phyloP scores from a whole-genome alignment of 371 early-diverging fungal species.

The Dinochytrium kinnereticum region DNA sequence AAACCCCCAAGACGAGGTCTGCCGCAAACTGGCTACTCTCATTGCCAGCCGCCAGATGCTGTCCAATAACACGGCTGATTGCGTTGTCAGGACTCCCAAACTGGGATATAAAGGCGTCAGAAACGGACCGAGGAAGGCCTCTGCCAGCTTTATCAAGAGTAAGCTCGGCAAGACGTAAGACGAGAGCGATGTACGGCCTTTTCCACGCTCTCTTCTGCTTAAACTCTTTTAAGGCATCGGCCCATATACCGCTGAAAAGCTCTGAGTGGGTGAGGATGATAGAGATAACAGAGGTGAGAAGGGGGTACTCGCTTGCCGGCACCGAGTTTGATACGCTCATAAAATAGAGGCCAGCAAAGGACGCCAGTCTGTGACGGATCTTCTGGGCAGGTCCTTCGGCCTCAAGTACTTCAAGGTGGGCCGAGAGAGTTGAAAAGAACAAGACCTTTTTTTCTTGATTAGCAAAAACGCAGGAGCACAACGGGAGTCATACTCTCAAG shows the following conservation, averaged over 20 bases:
- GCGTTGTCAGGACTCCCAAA: not conserved
- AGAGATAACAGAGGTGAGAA: not conserved
- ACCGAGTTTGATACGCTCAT: not conserved
- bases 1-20: not conserved
- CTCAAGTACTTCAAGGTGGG: no score
- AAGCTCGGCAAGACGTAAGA: not conserved
- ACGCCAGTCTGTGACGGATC: not conserved
- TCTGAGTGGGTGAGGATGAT: not conserved
- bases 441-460: no score
- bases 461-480: no score
- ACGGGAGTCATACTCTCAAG: not conserved
- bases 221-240: not conserved
- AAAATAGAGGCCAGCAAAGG: not conserved
- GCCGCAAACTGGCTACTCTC: not conserved
- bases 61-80: not conserved
- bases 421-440: no score
- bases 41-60: not conserved
- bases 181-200: not conserved
- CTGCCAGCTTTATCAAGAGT: not conserved
- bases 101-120: not conserved
- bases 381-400: not conserved
- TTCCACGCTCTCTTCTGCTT: not conserved
- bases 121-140: not conserved
- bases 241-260: not conserved
- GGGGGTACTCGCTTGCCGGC: not conserved